Conservation (phyloP, 2,329 filamentous ascomycete species). For the Aspergillus tubingensis region DNA sequence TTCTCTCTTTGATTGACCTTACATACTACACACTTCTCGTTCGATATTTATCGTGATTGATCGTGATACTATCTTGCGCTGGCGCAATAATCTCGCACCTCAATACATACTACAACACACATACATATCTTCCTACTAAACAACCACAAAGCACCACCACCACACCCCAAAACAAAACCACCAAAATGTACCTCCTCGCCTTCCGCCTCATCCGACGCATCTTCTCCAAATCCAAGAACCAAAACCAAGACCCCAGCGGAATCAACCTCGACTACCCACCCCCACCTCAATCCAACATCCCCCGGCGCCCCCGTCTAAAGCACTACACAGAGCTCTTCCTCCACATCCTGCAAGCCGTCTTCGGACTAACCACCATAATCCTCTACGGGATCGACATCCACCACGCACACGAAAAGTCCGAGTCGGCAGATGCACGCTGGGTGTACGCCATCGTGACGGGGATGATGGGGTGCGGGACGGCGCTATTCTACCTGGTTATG, state of each 20-base stretch:
- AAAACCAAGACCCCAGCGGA: constrained; percentile 18
- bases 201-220: constrained; percentile 33
- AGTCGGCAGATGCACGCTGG: constrained; percentile 68
- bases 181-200: background rate
- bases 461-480: constrained; percentile 64
- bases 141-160: no score
- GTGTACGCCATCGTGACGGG: constrained; percentile 75
- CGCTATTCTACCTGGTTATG: constrained; percentile 65
- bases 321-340: constrained; percentile 45
- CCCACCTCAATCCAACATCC: constrained; percentile 17
- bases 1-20: no score
- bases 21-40: no score
- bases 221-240: constrained; percentile 30
- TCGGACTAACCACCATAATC: constrained; percentile 74
- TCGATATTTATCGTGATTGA: background rate
- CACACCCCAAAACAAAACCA: no score
- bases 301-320: constrained; percentile 18
- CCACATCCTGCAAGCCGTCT: constrained; percentile 75
- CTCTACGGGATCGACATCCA: constrained; percentile 72
- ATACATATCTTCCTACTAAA: no score
- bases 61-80: no score
- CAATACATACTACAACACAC: background rate
- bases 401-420: constrained; percentile 45
- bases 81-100: background rate
- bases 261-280: constrained; percentile 19